Percentiles rank a stretch among this genome's conserved stretches.
Conservation (phyloP, 495 filamentous ascomycete species). For the Parachaetomium inaequale region DNA sequence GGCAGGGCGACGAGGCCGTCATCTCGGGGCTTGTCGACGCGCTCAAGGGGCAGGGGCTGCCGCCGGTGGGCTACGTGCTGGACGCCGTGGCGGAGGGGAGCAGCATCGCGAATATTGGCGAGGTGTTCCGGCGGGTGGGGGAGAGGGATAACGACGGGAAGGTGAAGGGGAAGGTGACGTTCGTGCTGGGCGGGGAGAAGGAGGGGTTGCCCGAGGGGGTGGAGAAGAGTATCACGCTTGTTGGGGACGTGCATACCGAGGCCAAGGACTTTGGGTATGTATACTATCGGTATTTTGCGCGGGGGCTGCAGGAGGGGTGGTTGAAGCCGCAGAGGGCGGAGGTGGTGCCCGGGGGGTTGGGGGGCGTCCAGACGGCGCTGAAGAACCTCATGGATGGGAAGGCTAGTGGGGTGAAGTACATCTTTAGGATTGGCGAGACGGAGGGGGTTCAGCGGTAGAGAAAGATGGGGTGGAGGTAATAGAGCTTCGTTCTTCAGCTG, state of each 20-base stretch:
- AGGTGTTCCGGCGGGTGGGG: conserved; percentile 48
- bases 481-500: background rate
- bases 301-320: conserved; percentile 54
- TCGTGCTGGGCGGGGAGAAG: conserved; percentile 48
- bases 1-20: conserved; percentile 54
- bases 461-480: background rate
- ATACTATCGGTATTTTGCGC: conserved; percentile 51
- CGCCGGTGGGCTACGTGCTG: conserved; percentile 46
- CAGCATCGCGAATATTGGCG: conserved; percentile 42
- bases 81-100: conserved; percentile 60
- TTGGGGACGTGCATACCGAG: conserved; percentile 51
- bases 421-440: conserved; percentile 65
- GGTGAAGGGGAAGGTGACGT: conserved; percentile 45
- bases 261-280: conserved; percentile 57
- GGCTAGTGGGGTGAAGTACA: conserved; percentile 65
- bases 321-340: conserved; percentile 60
- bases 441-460: conserved; percentile 29
- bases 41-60: conserved; percentile 25
- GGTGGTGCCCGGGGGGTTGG: conserved; percentile 58
- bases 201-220: conserved; percentile 35
- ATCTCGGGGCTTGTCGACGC: conserved; percentile 50
- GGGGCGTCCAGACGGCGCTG: conserved; percentile 55
- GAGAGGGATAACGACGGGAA: conserved; percentile 36
- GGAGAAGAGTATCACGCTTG: conserved; percentile 36
- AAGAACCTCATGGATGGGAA: conserved; percentile 56